These are phyloP conservation scores for Didymella keratinophila DNA, from an alignment of 2,329 filamentous ascomycete species.

Conservation along the genomic window DNA sequence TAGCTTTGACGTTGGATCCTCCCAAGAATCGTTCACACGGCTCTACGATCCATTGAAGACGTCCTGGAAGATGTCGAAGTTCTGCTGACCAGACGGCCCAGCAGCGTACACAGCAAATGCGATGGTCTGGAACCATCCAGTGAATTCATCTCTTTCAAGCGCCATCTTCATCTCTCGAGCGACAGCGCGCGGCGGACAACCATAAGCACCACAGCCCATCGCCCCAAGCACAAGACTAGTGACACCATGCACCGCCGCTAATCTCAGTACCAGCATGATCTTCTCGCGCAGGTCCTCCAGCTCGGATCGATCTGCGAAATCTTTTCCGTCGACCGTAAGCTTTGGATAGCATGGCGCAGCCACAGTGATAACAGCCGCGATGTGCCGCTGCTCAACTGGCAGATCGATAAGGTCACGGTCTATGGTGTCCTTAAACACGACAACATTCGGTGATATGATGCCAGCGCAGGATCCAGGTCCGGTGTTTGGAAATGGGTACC, in stretches of 20 bases:
- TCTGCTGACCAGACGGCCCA: conserved; percentile 21
- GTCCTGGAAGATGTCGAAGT: conserved; percentile 21
- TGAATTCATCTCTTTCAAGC: conserved; percentile 28
- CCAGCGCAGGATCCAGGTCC: conserved; percentile 29
- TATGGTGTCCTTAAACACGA: conserved; percentile 33
- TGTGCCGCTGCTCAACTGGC: conserved; percentile 16
- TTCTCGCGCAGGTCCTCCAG: conserved; percentile 28
- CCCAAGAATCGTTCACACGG: not conserved
- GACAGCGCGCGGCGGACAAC: conserved; percentile 29
- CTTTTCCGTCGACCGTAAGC: conserved; percentile 13
- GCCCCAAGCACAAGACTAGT: conserved; percentile 33
- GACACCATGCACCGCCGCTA: conserved; percentile 27
- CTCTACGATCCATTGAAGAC: conserved; percentile 10
- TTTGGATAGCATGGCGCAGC: conserved; percentile 28
- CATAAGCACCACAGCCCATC: conserved; percentile 37
- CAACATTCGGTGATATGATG: conserved; percentile 30
- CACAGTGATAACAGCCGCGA: conserved; percentile 32
- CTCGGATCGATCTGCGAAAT: conserved; percentile 21
- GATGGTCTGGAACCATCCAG: conserved; percentile 32
- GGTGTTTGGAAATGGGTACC: conserved; percentile 38
- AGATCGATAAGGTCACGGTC: conserved; percentile 27
- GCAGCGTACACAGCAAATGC: conserved; percentile 31
- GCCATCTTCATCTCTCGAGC: conserved; percentile 30
- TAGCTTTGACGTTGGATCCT: too few species aligned
- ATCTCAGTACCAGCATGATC: conserved; percentile 28